Base-by-base conservation (phyloP, 352 stramenopile species). In the Globisporangium nunn region DNA sequence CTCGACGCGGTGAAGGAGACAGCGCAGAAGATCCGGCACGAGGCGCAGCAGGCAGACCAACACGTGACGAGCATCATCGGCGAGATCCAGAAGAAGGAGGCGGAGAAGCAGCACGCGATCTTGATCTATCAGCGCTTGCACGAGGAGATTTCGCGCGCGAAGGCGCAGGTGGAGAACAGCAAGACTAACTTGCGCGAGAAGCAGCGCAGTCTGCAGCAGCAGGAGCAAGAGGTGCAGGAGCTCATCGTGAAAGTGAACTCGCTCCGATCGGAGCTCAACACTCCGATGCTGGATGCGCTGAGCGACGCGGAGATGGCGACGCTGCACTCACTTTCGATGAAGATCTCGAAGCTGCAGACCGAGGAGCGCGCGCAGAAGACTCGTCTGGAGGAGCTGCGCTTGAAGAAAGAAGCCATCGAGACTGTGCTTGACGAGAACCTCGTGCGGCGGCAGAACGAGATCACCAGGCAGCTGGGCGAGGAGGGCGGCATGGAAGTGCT, bases 351-450 rank as follows among this genome's bases (percentile, higher is more conserved):
- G 17, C 67, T 98, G 31, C 82, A 97, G 54, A 64, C 62, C n/a
- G 78, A 97, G 63, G 88, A 98, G 51, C 86, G 93, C 18, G 75
- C 83, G 30, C 82, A 95, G 47, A 85, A 74, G 46, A 74, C 78
- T 39, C 63, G 72, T 15, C 62, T 98, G 7, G 91, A 98, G 60
- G 88, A 97, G 37, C 69, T 96, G n/a, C 84, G 85, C 6, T 83
- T 78, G 11, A 83, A 91, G 54, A 91, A 95, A 43, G 83, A 97
- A 35, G 78, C 79, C 12, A 75, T 98, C 17, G 75, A 96, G 58
- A 93, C 87, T 17, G 74, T 98, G 47, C 67, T 99, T 8, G 75
- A 86, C 50, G 81, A 98, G 61, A 98, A 98, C 65, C 72, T 99
- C 29, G 62, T 97, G 29, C 88, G 85, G 62, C 82, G 94, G 44